Percentiles rank a stretch among this genome's conserved stretches.
Evolutionary conservation across 495 filamentous ascomycete genomes (phyloP).

Genomic region (Neurospora sp.): DNA sequence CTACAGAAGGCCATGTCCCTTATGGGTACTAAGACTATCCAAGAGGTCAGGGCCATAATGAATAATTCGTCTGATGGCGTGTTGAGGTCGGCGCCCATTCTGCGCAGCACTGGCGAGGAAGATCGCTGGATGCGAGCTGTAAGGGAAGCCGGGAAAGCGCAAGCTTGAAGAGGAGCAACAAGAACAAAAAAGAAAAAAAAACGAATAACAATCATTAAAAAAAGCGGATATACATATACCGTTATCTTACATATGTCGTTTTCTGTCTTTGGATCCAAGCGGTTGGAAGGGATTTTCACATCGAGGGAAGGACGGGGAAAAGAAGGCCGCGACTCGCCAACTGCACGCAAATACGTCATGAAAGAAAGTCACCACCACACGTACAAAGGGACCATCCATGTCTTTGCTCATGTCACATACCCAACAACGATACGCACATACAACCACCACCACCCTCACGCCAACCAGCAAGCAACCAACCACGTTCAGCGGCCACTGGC

Average conservation of each 20-base stretch:
- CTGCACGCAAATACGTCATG: conserved; percentile 5
- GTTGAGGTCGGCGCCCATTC: conserved; percentile 5
- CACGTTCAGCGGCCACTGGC: neutral
- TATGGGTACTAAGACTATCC: conserved; percentile 22
- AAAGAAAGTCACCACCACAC: neutral
- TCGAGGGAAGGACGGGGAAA: neutral
- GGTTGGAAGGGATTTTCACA: neutral
- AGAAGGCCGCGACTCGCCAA: neutral
- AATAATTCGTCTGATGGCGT: conserved; percentile 1
- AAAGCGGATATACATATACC: neutral
- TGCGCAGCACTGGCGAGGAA: conserved; percentile 21
- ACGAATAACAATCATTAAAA: neutral
- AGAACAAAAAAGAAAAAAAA: neutral
- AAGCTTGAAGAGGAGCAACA: neutral
- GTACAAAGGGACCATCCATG: neutral
- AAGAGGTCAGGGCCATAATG: conserved; percentile 25
- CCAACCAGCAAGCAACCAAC: neutral
- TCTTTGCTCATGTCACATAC: neutral
- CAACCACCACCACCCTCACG: neutral
- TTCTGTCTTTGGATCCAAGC: neutral
- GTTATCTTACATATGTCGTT: neutral
- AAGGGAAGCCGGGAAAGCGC: conserved; percentile 22
- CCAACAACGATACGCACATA: neutral
- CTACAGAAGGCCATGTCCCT: conserved; percentile 34
- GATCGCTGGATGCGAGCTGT: conserved; percentile 28